These are phyloP conservation scores for Prunus mongolica DNA, from an alignment of 306 rosid genomes.

Conservation along the genomic window DNA sequence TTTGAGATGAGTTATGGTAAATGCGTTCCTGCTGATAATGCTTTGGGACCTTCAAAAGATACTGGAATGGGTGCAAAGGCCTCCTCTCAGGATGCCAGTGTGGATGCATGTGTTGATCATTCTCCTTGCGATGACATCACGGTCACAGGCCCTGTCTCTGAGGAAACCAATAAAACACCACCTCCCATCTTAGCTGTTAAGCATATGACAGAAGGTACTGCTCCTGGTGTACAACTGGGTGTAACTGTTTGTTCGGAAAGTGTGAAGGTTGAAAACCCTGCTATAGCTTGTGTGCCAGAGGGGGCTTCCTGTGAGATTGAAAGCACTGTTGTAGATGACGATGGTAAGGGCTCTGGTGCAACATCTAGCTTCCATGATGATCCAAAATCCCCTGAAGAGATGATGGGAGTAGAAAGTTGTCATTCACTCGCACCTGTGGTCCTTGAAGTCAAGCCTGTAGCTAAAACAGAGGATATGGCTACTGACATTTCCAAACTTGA, in stretches of 20 bases:
- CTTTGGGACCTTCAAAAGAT: conserved; percentile 9
- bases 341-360: conserved; percentile 12
- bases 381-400: conserved; percentile 19
- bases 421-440: neutral
- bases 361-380: conserved; percentile 20
- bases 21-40: neutral
- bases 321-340: conserved; percentile 11
- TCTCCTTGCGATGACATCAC: neutral
- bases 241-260: neutral
- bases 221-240: conserved; percentile 9
- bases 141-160: neutral
- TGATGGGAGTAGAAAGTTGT: neutral
- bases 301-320: conserved; percentile 21
- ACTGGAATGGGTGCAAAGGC: neutral
- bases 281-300: conserved; percentile 8
- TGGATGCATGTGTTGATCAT: conserved; percentile 1
- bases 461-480: neutral
- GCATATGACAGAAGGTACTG: neutral
- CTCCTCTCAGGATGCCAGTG: neutral
- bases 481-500: neutral
- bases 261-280: conserved; percentile 5
- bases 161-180: neutral
- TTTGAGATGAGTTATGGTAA: conserved; percentile 3
- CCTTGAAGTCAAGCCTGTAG: conserved; percentile 7
- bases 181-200: neutral